Base-by-base conservation (phyloP, 2,329 filamentous ascomycete species). In the Colletotrichum cereale region DNA sequence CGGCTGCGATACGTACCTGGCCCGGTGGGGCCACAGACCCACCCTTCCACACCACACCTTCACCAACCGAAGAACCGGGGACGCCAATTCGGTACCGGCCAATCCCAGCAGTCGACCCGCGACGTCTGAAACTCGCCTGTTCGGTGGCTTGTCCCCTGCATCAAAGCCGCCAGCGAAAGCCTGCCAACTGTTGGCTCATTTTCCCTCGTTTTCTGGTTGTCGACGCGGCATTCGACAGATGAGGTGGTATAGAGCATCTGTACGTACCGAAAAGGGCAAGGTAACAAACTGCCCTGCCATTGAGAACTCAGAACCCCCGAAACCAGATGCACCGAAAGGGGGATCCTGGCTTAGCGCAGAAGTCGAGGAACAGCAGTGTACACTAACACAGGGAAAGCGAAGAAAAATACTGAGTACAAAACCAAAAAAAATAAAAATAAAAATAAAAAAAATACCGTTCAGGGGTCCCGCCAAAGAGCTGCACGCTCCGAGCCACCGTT, bases 61-160 rank as follows among this genome's bases (percentile, higher is more conserved):
- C 52, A 36, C 68, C 65, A 55, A 55, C 65, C 65, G 44, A 63
- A 67, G 57, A 62, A 67, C 67, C 44, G 36, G 57, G 57, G 65
- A 63, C 69, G 44, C 58, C 69, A 60, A 44, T 48, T 60, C 60
- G 53, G 47, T 36, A 64, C 69, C 21, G 47, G 47, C 69, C 65
- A 72, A 69, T 72, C 69, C 66, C 66, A 72, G 53, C 60, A 64
- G 26, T 60, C 53, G 65, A 60, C 66, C 60, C 65, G 69, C 47
- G 65, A 52, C 44, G 48, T 69, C 58, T 72, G 69, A 68, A 72
- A 72, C 66, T 69, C 69, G 69, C 31, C 57, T 69, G 65, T 18
- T 61, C 58, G 64, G 65, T 69, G 69, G 69, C 69, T 72, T 72
- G 52, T 55, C 69, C 69, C 69, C 69, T 72, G 69, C 69, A 69